These are phyloP conservation scores for Dothiorella sarmentorum DNA, from an alignment of 2,329 filamentous ascomycete species.

Conservation along the genomic window DNA sequence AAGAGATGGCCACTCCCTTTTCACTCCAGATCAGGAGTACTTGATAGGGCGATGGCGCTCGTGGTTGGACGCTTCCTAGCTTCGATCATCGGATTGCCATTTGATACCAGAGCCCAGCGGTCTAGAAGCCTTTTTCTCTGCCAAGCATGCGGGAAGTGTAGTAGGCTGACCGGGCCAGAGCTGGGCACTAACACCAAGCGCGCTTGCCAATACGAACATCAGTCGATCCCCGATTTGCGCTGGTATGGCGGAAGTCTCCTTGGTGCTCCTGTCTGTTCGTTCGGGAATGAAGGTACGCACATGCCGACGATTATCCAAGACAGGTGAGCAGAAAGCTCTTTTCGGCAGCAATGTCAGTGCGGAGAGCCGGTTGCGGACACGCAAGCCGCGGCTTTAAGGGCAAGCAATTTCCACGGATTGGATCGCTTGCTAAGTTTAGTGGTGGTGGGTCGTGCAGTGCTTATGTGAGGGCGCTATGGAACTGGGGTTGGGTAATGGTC, in stretches of 20 bases:
- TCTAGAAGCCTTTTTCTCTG: neutral
- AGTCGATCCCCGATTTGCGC: conserved; percentile 4
- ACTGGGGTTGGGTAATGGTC: neutral
- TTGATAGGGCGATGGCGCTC: neutral
- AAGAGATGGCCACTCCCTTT: too few species aligned
- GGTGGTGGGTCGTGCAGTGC: neutral
- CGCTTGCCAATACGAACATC: neutral
- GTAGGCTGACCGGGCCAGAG: neutral
- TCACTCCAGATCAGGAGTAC: neutral
- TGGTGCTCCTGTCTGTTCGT: neutral
- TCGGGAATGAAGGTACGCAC: neutral
- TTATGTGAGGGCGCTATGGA: neutral
- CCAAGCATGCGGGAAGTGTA: neutral
- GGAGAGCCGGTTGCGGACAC: neutral
- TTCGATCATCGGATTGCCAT: neutral
- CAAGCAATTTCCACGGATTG: conserved; percentile 2
- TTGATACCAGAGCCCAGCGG: neutral
- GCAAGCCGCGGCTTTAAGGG: conserved; percentile 1
- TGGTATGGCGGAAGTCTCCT: neutral
- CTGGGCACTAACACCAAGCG: neutral
- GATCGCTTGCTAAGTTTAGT: conserved; percentile 11
- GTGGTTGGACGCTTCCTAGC: too few species aligned
- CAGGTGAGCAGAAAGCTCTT: neutral
- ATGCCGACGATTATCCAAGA: neutral
- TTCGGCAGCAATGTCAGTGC: neutral